These are phyloP conservation scores for Endoconidiophora polonica DNA, from an alignment of 2,329 filamentous ascomycete genomes.

Conservation along the genomic window DNA sequence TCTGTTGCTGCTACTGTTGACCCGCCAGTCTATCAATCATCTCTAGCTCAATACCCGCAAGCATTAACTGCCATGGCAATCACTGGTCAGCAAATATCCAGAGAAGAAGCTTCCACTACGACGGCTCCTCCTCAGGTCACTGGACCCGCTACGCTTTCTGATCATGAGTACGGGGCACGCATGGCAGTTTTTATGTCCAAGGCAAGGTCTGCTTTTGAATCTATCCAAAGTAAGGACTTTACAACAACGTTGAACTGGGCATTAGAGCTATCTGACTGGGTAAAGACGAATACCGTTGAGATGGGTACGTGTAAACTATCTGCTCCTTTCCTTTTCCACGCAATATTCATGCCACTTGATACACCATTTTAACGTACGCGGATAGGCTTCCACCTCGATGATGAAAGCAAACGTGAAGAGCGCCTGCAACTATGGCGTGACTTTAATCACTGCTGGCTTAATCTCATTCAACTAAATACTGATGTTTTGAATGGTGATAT, in stretches of 20 bases:
- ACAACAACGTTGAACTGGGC: neutral
- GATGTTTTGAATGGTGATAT: constrained; percentile 50
- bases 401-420: constrained; percentile 25
- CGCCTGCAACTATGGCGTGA: constrained; percentile 80
- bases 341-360: neutral
- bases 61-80: neutral
- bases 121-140: neutral
- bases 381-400: constrained; percentile 13
- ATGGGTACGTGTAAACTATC: neutral
- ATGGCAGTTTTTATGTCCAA: neutral
- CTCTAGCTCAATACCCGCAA: neutral
- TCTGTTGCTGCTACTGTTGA: no score
- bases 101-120: neutral
- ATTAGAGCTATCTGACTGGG: constrained; percentile 1
- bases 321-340: neutral
- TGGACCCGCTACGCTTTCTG: neutral
- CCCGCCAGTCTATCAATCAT: neutral
- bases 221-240: neutral
- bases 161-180: constrained; percentile 1
- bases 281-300: neutral
- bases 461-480: constrained; percentile 67
- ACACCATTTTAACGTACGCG: neutral
- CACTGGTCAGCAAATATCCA: neutral
- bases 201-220: neutral
- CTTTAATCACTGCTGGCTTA: constrained; percentile 86